These are phyloP conservation scores for Dinochytrium kinnereticum DNA, from an alignment of 371 early-diverging fungal genomes.

Conservation along the genomic window DNA sequence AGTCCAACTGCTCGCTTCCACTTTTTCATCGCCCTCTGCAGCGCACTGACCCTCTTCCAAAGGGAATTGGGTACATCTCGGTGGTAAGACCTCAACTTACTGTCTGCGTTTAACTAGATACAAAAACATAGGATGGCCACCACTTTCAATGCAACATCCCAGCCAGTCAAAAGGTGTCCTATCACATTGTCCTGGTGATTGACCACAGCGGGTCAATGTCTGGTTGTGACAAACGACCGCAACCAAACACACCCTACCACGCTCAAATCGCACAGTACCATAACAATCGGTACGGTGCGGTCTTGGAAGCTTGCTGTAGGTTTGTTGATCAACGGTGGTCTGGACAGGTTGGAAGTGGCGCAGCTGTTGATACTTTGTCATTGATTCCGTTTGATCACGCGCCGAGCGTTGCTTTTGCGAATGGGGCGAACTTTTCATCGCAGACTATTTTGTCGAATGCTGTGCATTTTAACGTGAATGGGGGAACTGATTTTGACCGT, in stretches of 20 bases:
- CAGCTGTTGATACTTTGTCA: conserved; percentile 8
- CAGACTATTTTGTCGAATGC: not conserved
- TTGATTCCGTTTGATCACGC: conserved; percentile 10
- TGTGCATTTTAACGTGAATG: not conserved
- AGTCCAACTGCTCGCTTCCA: conserved; percentile 34
- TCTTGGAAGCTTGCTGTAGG: conserved; percentile 26
- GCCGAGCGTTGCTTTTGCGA: not conserved
- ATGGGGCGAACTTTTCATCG: not conserved
- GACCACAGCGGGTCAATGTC: conserved; percentile 39
- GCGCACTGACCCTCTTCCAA: conserved; percentile 9
- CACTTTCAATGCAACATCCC: conserved; percentile 31
- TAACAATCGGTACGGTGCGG: conserved; percentile 43
- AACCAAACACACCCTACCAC: not conserved
- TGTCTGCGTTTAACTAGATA: no score
- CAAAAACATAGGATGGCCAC: conserved; percentile 20
- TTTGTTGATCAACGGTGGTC: conserved; percentile 12
- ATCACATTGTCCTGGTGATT: conserved; percentile 38
- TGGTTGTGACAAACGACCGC: conserved; percentile 8
- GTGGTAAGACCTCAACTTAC: not conserved
- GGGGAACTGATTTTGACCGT: conserved; percentile 2
- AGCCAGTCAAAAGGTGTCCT: conserved; percentile 11
- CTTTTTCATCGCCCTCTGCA: conserved; percentile 32
- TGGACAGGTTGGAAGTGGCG: not conserved
- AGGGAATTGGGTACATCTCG: conserved; percentile 31
- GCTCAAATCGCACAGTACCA: no score